Percentiles rank a stretch among this genome's conserved stretches.
phyloP scores from a whole-genome alignment of 2,329 filamentous ascomycete genomes.

The Fusarium lateritium region DNA sequence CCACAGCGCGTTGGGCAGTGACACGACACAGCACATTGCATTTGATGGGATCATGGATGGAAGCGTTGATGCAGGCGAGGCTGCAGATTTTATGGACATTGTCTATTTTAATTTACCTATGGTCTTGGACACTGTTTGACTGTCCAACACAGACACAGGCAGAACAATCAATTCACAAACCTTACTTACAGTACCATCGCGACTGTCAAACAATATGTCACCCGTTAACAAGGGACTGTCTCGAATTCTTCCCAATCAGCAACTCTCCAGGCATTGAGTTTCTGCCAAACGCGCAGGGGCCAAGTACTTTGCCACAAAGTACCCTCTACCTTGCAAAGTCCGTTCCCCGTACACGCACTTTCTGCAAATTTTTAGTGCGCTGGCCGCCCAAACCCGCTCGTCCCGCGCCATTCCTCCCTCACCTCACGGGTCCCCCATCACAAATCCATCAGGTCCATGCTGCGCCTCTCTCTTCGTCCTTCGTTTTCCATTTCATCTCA shows the following conservation, averaged over 20 bases:
- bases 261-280: slow-evolving; percentile 3
- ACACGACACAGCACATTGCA: slow-evolving; percentile 36
- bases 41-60: slow-evolving; percentile 4
- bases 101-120: not conserved
- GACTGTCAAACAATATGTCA: slow-evolving; percentile 1
- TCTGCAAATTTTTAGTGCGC: slow-evolving; percentile 34
- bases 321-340: slow-evolving; percentile 24
- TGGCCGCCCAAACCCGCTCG: slow-evolving; percentile 33
- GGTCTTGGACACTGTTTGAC: not conserved
- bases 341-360: slow-evolving; percentile 15
- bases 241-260: slow-evolving; percentile 15
- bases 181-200: not conserved
- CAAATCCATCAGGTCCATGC: slow-evolving; percentile 12
- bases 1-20: slow-evolving; percentile 24
- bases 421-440: slow-evolving; percentile 19
- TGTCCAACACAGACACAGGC: not conserved
- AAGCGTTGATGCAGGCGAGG: slow-evolving; percentile 7
- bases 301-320: slow-evolving; percentile 31
- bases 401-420: slow-evolving; percentile 30
- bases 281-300: slow-evolving; percentile 16
- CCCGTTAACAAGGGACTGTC: slow-evolving; percentile 6
- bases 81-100: not conserved
- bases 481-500: slow-evolving; percentile 34
- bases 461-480: slow-evolving; percentile 31
- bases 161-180: not conserved